Evolutionary conservation across 352 stramenopile genomes (phyloP).

Genomic region (Globisporangium acanthophoron): DNA sequence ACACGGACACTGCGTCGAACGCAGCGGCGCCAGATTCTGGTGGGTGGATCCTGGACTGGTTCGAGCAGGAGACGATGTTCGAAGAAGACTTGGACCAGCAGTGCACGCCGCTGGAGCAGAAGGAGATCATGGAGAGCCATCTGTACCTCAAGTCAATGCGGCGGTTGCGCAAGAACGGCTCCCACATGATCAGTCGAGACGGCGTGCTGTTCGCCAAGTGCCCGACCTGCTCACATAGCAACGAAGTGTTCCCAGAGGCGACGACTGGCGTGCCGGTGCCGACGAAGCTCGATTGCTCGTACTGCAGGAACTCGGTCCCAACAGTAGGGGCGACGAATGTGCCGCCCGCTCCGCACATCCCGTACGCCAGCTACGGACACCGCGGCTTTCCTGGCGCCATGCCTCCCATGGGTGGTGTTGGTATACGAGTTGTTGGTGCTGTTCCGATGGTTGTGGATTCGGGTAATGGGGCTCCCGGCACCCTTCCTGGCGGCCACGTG

Average conservation of each 20-base stretch:
- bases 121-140: slow-evolving; percentile 70
- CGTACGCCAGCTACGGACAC: background rate
- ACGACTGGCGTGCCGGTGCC: slow-evolving; percentile 57
- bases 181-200: slow-evolving; percentile 35
- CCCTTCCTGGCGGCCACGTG: background rate
- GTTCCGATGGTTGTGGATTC: background rate
- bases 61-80: slow-evolving; percentile 89
- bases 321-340: slow-evolving; percentile 33
- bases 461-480: background rate
- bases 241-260: slow-evolving; percentile 57
- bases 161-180: slow-evolving; percentile 26
- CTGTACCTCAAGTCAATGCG: slow-evolving; percentile 67
- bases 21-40: background rate
- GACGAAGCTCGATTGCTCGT: slow-evolving; percentile 57
- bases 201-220: slow-evolving; percentile 50
- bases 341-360: slow-evolving; percentile 13
- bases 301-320: slow-evolving; percentile 41
- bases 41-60: slow-evolving; percentile 74
- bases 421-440: background rate
- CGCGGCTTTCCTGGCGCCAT: background rate
- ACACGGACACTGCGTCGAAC: slow-evolving; percentile 4
- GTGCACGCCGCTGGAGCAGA: slow-evolving; percentile 59
- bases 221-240: slow-evolving; percentile 42
- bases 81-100: slow-evolving; percentile 83
- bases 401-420: background rate